Evolutionary conservation across 257 asterid genomes (phyloP), one percentile per base, ranked within the genome.

Genomic region (Capsicum baccatum): DNA sequence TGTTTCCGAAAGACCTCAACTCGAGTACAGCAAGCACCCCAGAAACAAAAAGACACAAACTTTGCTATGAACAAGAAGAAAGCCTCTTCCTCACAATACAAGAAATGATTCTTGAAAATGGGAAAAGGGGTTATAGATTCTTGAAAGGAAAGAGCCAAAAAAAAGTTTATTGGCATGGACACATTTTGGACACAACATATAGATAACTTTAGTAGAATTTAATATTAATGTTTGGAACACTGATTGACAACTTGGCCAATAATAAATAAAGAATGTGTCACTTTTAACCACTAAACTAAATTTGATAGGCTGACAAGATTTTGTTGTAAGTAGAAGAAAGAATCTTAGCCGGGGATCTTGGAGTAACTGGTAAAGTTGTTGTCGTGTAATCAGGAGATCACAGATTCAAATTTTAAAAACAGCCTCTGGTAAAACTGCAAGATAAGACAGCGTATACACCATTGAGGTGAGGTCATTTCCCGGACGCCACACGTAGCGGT

Each of bases 121-220:
- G 66, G 33, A 66, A 17, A 58, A 37, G 57, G 73, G 58, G 17
- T 79, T 70, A 9, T 79, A 48, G 85, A 44, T 44, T 44, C 48
- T 44, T 74, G 39, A 83, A 71, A 66, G 68, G 83, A 39, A 62
- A 71, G 83, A 80, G 85, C 52, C 83, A 89, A 93, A 92, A 90
- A 91, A 86, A 26, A 26, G 92, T 90, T 62, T 57, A 60, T 76
- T 52, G 33, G 1, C 60, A 92, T 90, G 97, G 98, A 82, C 92
- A 97, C 95, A 84, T 58, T 83, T 83, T 79, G 89, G 90, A 92
- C 87, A 89, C 90, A 87, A 79, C 83, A 70, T 85, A 50, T 2
- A 68, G 66, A 85, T 52, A 54, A 87, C 83, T 79, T 3, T 56
- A 85, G 85, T 67, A 79, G 42, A 86, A 60, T n/a, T 21, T n/a